Conservation (phyloP, 2,329 filamentous ascomycete genomes). For the Xylaria sp. region DNA sequence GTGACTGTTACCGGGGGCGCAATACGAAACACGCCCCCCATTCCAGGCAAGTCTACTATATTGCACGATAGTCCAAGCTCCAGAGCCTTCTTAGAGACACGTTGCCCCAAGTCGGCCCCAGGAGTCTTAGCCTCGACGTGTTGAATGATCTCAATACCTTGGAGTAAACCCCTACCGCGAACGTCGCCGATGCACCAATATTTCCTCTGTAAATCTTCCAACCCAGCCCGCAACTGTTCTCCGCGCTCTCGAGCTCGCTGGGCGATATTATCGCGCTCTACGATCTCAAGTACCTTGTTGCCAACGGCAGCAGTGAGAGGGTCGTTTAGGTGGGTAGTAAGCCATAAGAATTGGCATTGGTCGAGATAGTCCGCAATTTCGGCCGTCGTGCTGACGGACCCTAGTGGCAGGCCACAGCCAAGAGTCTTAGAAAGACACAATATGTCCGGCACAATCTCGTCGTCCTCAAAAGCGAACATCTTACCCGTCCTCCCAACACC, state of each 20-base stretch:
- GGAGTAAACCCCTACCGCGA: slow-evolving; percentile 67
- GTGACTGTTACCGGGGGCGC: slow-evolving; percentile 70
- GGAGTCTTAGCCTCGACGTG: slow-evolving; percentile 61
- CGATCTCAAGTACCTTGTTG: slow-evolving; percentile 70
- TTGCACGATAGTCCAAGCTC: slow-evolving; percentile 68
- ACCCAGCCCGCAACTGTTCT: slow-evolving; percentile 58
- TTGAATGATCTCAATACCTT: slow-evolving; percentile 67
- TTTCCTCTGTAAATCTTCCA: slow-evolving; percentile 58
- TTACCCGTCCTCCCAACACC: slow-evolving; percentile 67
- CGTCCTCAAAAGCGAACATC: slow-evolving; percentile 69
- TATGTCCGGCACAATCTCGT: slow-evolving; percentile 67
- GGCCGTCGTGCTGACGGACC: slow-evolving; percentile 66
- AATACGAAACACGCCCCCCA: slow-evolving; percentile 68
- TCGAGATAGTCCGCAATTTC: slow-evolving; percentile 62
- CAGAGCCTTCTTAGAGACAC: slow-evolving; percentile 60
- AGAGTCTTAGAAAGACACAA: slow-evolving; percentile 70
- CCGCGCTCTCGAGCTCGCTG: slow-evolving; percentile 58
- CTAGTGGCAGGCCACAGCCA: slow-evolving; percentile 69
- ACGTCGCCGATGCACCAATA: slow-evolving; percentile 73
- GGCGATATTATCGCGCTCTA: slow-evolving; percentile 66
- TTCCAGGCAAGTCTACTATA: slow-evolving; percentile 63
- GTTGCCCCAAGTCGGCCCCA: slow-evolving; percentile 60
- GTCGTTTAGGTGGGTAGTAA: slow-evolving; percentile 73
- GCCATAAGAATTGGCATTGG: slow-evolving; percentile 63
- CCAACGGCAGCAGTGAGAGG: slow-evolving; percentile 70